These are phyloP conservation scores for Fusarium incarnatum DNA, from an alignment of 2,329 filamentous ascomycete species.

Conservation along the genomic window DNA sequence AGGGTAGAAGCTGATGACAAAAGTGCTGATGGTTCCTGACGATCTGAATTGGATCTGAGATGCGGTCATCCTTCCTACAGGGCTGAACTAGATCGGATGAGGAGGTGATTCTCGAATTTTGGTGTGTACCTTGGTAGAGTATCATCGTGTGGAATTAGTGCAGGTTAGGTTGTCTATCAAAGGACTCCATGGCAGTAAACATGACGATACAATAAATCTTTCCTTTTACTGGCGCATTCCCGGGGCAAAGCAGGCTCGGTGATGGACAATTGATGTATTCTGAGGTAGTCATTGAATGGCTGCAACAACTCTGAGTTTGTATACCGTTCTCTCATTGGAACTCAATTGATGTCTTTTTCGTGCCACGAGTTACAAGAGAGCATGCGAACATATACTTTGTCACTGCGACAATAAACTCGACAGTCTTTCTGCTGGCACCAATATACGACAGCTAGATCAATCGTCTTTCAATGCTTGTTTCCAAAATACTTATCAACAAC, in stretches of 20 bases:
- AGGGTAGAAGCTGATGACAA: not conserved
- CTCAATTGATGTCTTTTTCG: accelerated
- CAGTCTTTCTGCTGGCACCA: not conserved
- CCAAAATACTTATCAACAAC: not conserved
- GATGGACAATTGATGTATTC: no score
- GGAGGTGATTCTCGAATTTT: not conserved
- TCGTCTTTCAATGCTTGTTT: accelerated
- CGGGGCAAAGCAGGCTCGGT: no score
- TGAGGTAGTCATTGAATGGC: not conserved
- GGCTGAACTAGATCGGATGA: conserved; percentile 8
- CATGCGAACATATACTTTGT: not conserved
- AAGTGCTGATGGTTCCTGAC: conserved; percentile 16
- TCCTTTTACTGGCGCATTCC: no score
- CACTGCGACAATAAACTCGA: not conserved
- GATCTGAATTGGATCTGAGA: conserved; percentile 2
- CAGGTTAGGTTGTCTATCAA: not conserved
- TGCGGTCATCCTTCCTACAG: conserved; percentile 7
- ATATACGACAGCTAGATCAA: not conserved
- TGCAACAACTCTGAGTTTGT: accelerated
- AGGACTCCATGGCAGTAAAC: no score
- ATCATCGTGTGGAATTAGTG: not conserved
- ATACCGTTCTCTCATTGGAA: not conserved
- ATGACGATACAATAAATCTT: no score
- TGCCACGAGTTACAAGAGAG: not conserved
- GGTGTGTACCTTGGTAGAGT: not conserved